Conservation (phyloP, 2,329 filamentous ascomycete species). For the Pseudogymnoascus sp. region DNA sequence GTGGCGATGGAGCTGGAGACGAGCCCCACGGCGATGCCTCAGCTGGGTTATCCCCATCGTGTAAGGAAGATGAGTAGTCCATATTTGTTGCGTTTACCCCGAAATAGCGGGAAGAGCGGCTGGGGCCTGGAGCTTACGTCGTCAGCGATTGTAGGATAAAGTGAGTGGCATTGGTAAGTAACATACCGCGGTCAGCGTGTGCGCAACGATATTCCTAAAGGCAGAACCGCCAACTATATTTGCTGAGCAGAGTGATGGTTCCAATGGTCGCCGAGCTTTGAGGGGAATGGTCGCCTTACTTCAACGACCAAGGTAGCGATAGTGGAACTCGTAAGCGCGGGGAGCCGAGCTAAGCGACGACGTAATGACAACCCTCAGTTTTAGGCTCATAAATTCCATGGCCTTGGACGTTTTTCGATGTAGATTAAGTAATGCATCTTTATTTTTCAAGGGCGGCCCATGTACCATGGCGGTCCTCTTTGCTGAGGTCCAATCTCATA, state of each 20-base stretch:
- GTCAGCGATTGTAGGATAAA: conserved; percentile 1
- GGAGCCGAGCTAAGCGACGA: conserved; percentile 5
- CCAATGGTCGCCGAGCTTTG: neutral
- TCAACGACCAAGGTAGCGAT: conserved; percentile 8
- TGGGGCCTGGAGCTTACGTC: conserved; percentile 6
- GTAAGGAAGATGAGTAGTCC: conserved; percentile 58
- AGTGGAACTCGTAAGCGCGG: conserved; percentile 9
- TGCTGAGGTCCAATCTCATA: conserved; percentile 1
- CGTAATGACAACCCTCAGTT: conserved; percentile 3
- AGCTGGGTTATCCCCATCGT: conserved; percentile 51
- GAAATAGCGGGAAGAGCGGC: neutral
- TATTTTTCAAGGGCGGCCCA: neutral
- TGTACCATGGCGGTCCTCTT: conserved; percentile 3
- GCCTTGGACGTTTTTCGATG: neutral
- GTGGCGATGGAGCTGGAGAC: conserved; percentile 27
- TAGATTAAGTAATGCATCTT: conserved; percentile 9
- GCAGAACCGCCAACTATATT: conserved; percentile 1
- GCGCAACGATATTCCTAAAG: neutral
- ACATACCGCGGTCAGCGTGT: conserved; percentile 4
- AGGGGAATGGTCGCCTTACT: neutral
- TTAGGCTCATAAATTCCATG: neutral
- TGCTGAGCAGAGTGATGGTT: neutral
- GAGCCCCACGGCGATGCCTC: conserved; percentile 56
- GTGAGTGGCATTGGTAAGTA: neutral
- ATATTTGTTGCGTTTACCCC: conserved; percentile 34